Percentiles rank a stretch among this genome's conserved stretches.
Conservation (phyloP, 352 stramenopile species). For the Phytophthora boehmeriae region DNA sequence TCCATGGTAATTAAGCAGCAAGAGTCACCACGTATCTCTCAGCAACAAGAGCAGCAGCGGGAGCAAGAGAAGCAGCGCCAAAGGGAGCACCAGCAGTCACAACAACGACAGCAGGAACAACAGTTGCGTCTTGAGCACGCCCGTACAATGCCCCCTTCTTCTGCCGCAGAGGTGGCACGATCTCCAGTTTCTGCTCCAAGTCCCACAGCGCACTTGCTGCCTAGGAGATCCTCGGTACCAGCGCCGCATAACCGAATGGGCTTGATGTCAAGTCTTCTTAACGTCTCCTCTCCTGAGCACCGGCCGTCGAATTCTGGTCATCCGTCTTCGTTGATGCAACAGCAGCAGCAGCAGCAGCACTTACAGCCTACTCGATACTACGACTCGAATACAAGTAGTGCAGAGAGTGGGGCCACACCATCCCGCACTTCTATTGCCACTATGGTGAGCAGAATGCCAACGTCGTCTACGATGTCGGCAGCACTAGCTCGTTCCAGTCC, state of each 20-base stretch:
- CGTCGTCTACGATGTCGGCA: slow-evolving; percentile 36
- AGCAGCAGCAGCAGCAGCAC: slow-evolving; percentile 43
- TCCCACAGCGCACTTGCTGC: slow-evolving; percentile 67
- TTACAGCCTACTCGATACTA: slow-evolving; percentile 47
- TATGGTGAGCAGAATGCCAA: slow-evolving; percentile 36
- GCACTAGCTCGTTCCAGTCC: slow-evolving; percentile 30
- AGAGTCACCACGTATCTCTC: slow-evolving; percentile 35
- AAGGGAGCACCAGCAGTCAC: slow-evolving; percentile 17
- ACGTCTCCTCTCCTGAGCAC: slow-evolving; percentile 68
- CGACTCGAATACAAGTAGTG: slow-evolving; percentile 26
- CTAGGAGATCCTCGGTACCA: slow-evolving; percentile 30
- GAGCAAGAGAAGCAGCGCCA: slow-evolving; percentile 1
- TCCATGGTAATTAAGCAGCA: slow-evolving; percentile 50
- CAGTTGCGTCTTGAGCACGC: slow-evolving; percentile 24
- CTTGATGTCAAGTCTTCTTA: slow-evolving; percentile 82
- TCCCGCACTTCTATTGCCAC: slow-evolving; percentile 28
- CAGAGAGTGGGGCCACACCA: slow-evolving; percentile 14
- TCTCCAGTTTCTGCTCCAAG: slow-evolving; percentile 39
- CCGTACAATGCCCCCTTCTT: slow-evolving; percentile 25
- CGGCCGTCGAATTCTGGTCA: slow-evolving; percentile 39
- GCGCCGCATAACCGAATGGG: slow-evolving; percentile 60
- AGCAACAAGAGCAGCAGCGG: slow-evolving; percentile 21
- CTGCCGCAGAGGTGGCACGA: slow-evolving; percentile 27
- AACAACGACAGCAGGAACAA: slow-evolving; percentile 20
- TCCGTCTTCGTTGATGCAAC: slow-evolving; percentile 52